phyloP scores from a whole-genome alignment of 495 filamentous ascomycete genomes.

The Tuber borchii region DNA sequence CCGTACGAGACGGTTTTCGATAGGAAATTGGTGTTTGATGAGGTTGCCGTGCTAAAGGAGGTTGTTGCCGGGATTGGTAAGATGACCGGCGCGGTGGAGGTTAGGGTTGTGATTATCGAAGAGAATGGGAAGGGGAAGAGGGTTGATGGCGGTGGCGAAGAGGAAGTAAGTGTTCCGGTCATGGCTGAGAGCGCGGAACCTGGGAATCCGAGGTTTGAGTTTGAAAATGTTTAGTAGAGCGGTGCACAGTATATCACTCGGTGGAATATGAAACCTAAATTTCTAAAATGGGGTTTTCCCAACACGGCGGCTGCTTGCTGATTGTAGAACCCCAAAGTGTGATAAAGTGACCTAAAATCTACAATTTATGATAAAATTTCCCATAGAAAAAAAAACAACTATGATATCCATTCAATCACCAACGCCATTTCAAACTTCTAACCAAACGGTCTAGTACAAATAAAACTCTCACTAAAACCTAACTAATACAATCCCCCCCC shows the following conservation, averaged over 20 bases:
- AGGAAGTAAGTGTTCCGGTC: conserved; percentile 52
- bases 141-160: conserved; percentile 48
- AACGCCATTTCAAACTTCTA: not conserved
- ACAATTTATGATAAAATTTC: not conserved
- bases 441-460: not conserved
- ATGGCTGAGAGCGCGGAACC: conserved; percentile 65
- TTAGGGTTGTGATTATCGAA: conserved; percentile 59
- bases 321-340: not conserved
- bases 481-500: not conserved
- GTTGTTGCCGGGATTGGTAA: conserved; percentile 56
- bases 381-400: not conserved
- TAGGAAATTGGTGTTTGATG: conserved; percentile 77
- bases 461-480: not conserved
- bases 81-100: conserved; percentile 56
- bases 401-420: not conserved
- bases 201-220: conserved; percentile 69
- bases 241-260: not conserved
- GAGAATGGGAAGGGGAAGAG: conserved; percentile 63
- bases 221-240: conserved; percentile 58
- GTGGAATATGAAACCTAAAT: not conserved
- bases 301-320: not conserved
- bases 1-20: conserved; percentile 61
- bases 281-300: not conserved
- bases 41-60: conserved; percentile 60
- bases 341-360: not conserved